Conservation (phyloP, 768 basidiomycete genomes). For the Boletus patriciae region DNA sequence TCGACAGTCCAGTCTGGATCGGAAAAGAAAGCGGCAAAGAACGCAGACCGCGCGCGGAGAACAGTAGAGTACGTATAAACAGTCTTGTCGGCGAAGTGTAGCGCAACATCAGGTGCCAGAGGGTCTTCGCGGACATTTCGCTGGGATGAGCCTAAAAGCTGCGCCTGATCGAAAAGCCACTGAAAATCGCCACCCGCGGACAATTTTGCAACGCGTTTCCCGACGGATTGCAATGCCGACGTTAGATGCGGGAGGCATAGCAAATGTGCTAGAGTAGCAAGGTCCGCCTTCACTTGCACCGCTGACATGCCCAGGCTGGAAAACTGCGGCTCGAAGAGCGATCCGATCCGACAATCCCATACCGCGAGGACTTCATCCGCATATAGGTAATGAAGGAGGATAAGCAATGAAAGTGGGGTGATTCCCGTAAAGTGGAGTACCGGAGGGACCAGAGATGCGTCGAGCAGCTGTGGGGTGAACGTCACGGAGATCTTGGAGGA, state of each 20-base stretch:
- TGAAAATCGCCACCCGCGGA: slow-evolving; percentile 53
- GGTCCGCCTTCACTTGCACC: slow-evolving; percentile 57
- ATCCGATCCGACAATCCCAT: slow-evolving; percentile 75
- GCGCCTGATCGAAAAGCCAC: slow-evolving; percentile 43
- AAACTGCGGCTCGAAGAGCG: slow-evolving; percentile 43
- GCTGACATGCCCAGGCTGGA: slow-evolving; percentile 42
- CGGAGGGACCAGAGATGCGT: background rate
- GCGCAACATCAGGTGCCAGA: slow-evolving; percentile 63
- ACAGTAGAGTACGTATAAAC: slow-evolving; percentile 70
- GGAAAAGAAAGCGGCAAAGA: slow-evolving; percentile 83
- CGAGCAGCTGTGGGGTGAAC: slow-evolving; percentile 9
- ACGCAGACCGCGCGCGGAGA: slow-evolving; percentile 78
- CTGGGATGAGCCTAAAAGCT: slow-evolving; percentile 3
- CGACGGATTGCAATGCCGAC: slow-evolving; percentile 56
- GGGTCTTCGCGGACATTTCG: slow-evolving; percentile 23
- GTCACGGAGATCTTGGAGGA: slow-evolving; percentile 34
- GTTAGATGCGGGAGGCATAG: slow-evolving; percentile 58
- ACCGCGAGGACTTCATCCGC: slow-evolving; percentile 78
- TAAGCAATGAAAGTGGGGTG: slow-evolving; percentile 64
- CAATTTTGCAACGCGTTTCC: slow-evolving; percentile 52
- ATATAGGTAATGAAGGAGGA: slow-evolving; percentile 86
- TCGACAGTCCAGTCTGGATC: slow-evolving; percentile 76
- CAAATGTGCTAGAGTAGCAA: slow-evolving; percentile 55
- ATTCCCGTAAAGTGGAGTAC: slow-evolving; percentile 47
- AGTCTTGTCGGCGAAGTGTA: slow-evolving; percentile 66